Base-by-base conservation (phyloP, 1,284 basidiomycete species). In the Bjerkandera adusta region DNA sequence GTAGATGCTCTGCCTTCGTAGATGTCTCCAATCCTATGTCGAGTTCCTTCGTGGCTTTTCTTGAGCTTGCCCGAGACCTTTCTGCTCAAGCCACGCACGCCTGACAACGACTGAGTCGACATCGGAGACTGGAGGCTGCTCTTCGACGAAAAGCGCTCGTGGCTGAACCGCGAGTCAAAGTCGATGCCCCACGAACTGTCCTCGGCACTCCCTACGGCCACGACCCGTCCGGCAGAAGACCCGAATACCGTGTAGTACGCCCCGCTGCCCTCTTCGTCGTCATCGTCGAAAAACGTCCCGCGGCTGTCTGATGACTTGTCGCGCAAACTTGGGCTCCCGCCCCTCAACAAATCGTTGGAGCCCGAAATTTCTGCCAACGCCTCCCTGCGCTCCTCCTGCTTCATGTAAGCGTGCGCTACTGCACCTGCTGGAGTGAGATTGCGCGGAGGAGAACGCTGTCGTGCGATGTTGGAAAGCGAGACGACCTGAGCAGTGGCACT, bases 191-290 rank as follows among this genome's bases (percentile, higher is more conserved):
- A 65, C 25, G 54, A 49, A 25, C 58, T 53, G 44, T 78, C 75
- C 3, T 71, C 67, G 0, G 67, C 66, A 10, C 68, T 66, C 0
- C 71, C 74, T 3, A 73, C 70, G 8, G 70, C 70, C 5, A 77
- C 66, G 4, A 75, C 60, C 5, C 67, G 67, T 1, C 69, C 77
- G 1, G 72, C 64, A 1, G 68, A 61, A 15, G 69, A 66, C 0
- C 79, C 79, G 49, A 77, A 70, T 5, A 81, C 72, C 1, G 79
- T 79, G 54, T 77, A 77, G 45, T 78, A 79, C 15, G 79, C 78
- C 13, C 56, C 58, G 18, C 42, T 51, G 8, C 48, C 56, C 39
- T 52, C 50, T 24, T 59, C 58, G 13, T 57, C 54, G 21, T 56
- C 57, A 18, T 54, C 54, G 12, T 43, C 33, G 26, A 15, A 15